These are phyloP conservation scores for Phellinidium pouzarii DNA, from an alignment of 1,284 basidiomycete species.

Conservation along the genomic window DNA sequence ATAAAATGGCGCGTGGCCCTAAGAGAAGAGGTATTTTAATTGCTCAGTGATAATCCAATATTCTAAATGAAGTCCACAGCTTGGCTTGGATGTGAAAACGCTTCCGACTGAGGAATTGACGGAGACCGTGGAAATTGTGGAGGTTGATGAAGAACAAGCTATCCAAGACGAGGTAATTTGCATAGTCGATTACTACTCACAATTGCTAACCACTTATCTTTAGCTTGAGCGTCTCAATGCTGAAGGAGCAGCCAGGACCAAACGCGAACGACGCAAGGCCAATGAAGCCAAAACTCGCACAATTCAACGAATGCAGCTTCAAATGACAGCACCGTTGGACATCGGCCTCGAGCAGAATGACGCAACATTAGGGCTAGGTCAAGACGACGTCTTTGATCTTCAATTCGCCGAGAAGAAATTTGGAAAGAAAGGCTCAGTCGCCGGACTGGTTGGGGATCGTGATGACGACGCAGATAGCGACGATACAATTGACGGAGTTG, in stretches of 20 bases:
- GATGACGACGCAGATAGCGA: conserved; percentile 36
- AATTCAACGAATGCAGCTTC: conserved; percentile 92
- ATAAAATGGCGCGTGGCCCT: conserved; percentile 87
- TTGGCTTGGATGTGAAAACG: conserved; percentile 77
- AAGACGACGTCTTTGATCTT: conserved; percentile 86
- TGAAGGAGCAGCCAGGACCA: conserved; percentile 67
- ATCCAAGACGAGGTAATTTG: conserved; percentile 76
- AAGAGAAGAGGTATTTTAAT: conserved; percentile 64
- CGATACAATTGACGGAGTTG: conserved; percentile 30
- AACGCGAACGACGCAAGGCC: conserved; percentile 78
- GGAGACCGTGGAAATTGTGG: conserved; percentile 69
- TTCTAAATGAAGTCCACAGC: conserved; percentile 32
- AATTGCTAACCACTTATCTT: conserved; percentile 2
- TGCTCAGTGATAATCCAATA: conserved; percentile 3
- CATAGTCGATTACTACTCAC: not conserved
- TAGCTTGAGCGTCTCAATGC: conserved; percentile 83
- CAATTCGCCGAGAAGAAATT: conserved; percentile 51
- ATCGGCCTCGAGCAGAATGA: conserved; percentile 89
- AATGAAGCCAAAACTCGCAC: conserved; percentile 89
- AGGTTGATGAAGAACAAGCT: conserved; percentile 80
- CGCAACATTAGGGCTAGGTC: conserved; percentile 56
- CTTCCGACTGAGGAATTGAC: conserved; percentile 67
- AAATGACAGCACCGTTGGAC: conserved; percentile 95
- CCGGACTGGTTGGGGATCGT: conserved; percentile 45
- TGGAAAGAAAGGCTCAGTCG: conserved; percentile 37